These are phyloP conservation scores for Chamaecyparis obtusa DNA, from an alignment of 75 land plant species.

Conservation along the genomic window DNA sequence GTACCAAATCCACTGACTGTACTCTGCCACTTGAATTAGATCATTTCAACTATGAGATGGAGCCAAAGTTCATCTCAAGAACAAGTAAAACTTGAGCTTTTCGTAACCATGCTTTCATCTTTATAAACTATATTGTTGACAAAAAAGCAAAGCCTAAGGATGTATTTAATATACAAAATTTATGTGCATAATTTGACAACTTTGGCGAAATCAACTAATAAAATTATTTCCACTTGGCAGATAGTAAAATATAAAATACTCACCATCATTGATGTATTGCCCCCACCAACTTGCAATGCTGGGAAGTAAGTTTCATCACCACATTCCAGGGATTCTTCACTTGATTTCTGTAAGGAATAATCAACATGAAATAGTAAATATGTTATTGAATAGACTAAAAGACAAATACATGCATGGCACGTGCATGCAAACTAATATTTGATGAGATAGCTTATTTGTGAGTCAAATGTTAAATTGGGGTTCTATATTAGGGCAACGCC, in stretches of 20 bases:
- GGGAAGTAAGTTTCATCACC: constrained; percentile 85
- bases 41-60: not conserved
- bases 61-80: not conserved
- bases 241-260: not conserved
- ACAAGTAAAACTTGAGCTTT: not conserved
- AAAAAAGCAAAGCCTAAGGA: not conserved
- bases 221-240: not conserved
- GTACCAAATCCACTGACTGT: not conserved
- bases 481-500: not conserved
- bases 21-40: not conserved
- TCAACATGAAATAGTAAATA: not conserved
- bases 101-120: not conserved
- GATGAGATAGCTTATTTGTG: not conserved
- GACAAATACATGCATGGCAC: not conserved
- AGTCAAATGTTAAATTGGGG: not conserved
- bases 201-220: not conserved
- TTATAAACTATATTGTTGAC: not conserved
- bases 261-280: constrained; percentile 62
- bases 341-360: constrained; percentile 15
- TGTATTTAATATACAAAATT: not conserved
- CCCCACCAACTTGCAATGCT: constrained; percentile 60
- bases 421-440: not conserved
- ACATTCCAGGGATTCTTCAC: constrained; percentile 42
- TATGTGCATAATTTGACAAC: not conserved
- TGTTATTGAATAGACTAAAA: not conserved